Evolutionary conservation across 257 asterid species (phyloP), one percentile per base, ranked within the genome.

Genomic region (Cinchona pubescens): DNA sequence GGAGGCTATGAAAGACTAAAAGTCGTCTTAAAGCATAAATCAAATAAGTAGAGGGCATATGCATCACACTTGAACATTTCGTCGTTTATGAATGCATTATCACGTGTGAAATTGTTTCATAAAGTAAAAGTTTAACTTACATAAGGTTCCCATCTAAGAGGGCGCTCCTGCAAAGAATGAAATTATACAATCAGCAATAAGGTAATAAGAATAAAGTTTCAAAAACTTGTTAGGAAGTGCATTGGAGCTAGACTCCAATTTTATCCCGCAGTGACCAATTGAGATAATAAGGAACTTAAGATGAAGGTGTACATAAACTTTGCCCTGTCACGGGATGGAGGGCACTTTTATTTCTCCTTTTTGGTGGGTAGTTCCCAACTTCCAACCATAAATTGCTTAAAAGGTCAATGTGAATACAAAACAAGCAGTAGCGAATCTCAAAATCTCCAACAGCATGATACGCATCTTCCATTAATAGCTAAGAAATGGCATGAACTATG

Each of bases 71-170:
- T n/a, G n/a, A n/a, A n/a, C n/a, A n/a, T 27, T 27, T 2, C 4
- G 0, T 55, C 2, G 14, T 23, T 7, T n/a, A 55, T n/a, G 30
- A 55, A 56, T 3, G 62, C 23, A 51, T 51, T 51, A 56, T n/a
- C 14, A 7, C 5, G 30, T 1, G 62, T 0, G n/a, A 51, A 10
- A n/a, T 48, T 55, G 55, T 71, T 56, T 71, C 49, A 49, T 32
- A 30, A 46, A 58, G 65, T 45, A 46, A 18, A 13, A 55, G 29
- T 75, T 56, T 56, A 58, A 88, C 97, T 90, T 86, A 94, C 99
- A 91, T 78, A 53, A 94, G 97, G 85, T 94, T 94, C 45, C 98
- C 99, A 81, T 94, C 99, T 76, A 80, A 71, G 83, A 94, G 90
- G 49, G 90, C 89, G 59, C 75, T 83, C 90, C 98, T 94, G 92